These are phyloP conservation scores for Haplosporangium sp. DNA, from an alignment of 371 early-diverging fungal species.

Conservation along the genomic window DNA sequence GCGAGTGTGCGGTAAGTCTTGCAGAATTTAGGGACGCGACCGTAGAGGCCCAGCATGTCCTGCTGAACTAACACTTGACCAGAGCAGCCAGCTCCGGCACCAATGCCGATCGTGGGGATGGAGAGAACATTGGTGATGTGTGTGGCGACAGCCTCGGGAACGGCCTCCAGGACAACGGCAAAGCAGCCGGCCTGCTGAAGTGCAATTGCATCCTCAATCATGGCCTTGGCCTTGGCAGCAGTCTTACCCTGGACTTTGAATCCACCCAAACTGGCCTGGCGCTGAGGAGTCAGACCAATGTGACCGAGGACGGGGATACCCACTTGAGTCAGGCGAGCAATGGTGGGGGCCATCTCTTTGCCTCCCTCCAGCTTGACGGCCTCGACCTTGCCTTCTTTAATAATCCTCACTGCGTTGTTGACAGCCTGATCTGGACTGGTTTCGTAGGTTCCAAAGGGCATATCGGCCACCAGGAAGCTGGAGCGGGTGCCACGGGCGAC, in stretches of 20 bases:
- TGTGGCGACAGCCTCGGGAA: slow-evolving; percentile 88
- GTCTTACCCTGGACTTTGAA: slow-evolving; percentile 95
- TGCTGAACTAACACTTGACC: slow-evolving; percentile 95
- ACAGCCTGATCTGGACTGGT: slow-evolving; percentile 79
- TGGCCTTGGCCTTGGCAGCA: slow-evolving; percentile 70
- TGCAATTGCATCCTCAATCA: slow-evolving; percentile 89
- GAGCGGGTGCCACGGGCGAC: slow-evolving; percentile 83
- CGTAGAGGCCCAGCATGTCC: slow-evolving; percentile 86
- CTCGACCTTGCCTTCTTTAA: slow-evolving; percentile 91
- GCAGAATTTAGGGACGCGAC: slow-evolving; percentile 75
- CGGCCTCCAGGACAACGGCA: slow-evolving; percentile 91
- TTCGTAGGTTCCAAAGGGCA: slow-evolving; percentile 96
- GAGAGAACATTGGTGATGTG: slow-evolving; percentile 79
- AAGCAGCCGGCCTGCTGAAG: slow-evolving; percentile 95
- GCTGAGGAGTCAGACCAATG: slow-evolving; percentile 95
- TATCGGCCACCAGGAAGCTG: slow-evolving; percentile 87
- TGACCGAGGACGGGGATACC: slow-evolving; percentile 96
- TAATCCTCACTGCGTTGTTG: slow-evolving; percentile 77
- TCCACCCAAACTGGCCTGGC: slow-evolving; percentile 87
- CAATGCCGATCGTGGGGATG: slow-evolving; percentile 97
- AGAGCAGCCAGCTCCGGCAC: slow-evolving; percentile 87
- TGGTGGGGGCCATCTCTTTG: slow-evolving; percentile 80
- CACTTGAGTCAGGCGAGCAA: slow-evolving; percentile 77
- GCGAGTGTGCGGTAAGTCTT: slow-evolving; percentile 88
- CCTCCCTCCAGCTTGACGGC: slow-evolving; percentile 98